A percentile compares a stretch with the other conserved stretches of the same genome.
These are phyloP conservation scores for Xerocomellus intermedius DNA, from an alignment of 768 basidiomycete genomes.

Conservation along the genomic window DNA sequence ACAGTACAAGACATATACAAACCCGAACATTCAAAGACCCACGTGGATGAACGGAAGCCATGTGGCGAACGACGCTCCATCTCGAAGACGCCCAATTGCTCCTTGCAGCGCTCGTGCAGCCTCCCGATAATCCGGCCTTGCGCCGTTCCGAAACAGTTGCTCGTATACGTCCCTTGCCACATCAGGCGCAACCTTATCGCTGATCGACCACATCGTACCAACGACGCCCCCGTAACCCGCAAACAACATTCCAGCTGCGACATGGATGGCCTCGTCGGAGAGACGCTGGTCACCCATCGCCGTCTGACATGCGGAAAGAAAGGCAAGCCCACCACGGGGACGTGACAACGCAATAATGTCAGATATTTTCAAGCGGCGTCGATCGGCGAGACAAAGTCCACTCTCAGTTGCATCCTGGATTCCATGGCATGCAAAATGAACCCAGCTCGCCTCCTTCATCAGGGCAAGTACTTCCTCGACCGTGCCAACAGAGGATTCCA, in stretches of 20 bases:
- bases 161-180: not conserved
- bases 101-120: not conserved
- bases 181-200: slow-evolving; percentile 19
- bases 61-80: not conserved
- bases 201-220: slow-evolving; percentile 44
- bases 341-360: slow-evolving; percentile 1
- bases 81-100: not conserved
- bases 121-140: not conserved
- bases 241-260: slow-evolving; percentile 34
- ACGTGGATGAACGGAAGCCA: too few species aligned
- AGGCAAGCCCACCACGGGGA: slow-evolving; percentile 33
- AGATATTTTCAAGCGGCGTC: not conserved
- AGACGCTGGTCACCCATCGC: too few species aligned
- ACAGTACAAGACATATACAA: too few species aligned
- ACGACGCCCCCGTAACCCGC: slow-evolving; percentile 33
- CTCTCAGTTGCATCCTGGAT: not conserved
- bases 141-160: not conserved
- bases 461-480: not conserved
- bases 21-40: too few species aligned
- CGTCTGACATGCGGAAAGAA: slow-evolving; percentile 46
- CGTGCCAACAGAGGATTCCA: not conserved
- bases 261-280: too few species aligned
- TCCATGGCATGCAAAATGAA: not conserved
- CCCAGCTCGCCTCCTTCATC: not conserved
- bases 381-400: not conserved